Conservation (phyloP, 495 filamentous ascomycete genomes). For the Xylaria venustula region DNA sequence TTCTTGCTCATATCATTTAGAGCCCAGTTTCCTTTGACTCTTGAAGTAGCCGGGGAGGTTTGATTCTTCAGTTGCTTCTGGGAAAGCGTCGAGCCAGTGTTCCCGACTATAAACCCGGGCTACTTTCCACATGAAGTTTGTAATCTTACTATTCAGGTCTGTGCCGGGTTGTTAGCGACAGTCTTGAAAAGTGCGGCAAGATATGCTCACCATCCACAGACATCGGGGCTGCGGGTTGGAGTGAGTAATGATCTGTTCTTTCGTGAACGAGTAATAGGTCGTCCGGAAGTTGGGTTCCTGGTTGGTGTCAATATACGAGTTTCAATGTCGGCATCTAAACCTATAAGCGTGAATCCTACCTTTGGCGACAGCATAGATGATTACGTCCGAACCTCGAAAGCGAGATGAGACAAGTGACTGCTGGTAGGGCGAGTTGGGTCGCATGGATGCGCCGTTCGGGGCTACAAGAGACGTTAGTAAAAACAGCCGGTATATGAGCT, state of each 20-base stretch:
- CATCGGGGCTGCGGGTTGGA: neutral
- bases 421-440: neutral
- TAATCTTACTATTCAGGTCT: neutral
- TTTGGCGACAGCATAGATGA: neutral
- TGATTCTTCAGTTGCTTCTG: neutral
- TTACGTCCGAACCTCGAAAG: neutral
- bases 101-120: neutral
- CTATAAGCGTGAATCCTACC: neutral
- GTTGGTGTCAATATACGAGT: neutral
- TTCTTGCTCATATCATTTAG: too few relatives aligned
- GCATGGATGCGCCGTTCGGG: neutral
- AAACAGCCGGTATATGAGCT: too few relatives aligned
- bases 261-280: neutral
- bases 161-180: neutral
- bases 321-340: neutral
- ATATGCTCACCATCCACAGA: neutral
- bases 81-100: neutral
- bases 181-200: neutral
- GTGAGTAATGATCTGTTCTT: neutral
- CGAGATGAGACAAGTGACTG: neutral
- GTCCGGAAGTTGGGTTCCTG: neutral
- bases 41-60: neutral
- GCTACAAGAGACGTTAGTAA: neutral
- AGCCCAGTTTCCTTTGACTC: neutral
- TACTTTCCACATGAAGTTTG: neutral